Evolutionary conservation across 176 grass and related monocot genomes (phyloP).

Genomic region (Carex cristatella): DNA sequence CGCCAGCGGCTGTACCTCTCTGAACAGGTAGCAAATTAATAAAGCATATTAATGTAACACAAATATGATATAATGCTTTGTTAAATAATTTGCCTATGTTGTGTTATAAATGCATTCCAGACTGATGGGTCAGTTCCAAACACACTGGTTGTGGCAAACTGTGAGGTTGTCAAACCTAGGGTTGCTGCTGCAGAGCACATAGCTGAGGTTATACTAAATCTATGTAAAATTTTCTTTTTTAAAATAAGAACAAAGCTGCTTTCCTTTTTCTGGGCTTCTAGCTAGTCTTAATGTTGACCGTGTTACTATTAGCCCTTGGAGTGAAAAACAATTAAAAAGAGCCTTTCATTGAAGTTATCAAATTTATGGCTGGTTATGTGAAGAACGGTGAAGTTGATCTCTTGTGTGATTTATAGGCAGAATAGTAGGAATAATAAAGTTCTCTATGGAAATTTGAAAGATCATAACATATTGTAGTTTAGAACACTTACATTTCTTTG

Average conservation of each 20-base stretch:
- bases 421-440: neutral
- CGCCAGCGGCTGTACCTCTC: conserved; percentile 88
- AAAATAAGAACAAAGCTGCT: neutral
- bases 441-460: neutral
- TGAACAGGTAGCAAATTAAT: conserved; percentile 56
- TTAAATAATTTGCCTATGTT: conserved; percentile 15
- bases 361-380: neutral
- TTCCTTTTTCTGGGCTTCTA: neutral
- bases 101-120: conserved; percentile 38
- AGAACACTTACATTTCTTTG: conserved; percentile 7
- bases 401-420: neutral
- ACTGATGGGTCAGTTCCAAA: conserved; percentile 91
- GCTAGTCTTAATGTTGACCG: neutral
- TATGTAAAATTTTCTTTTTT: neutral
- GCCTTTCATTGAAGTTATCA: neutral
- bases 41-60: neutral
- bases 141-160: conserved; percentile 94
- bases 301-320: neutral
- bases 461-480: neutral
- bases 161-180: conserved; percentile 95
- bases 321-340: neutral
- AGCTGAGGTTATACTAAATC: conserved; percentile 51
- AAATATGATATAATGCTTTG: neutral
- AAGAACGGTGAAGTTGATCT: neutral
- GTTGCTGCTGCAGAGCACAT: conserved; percentile 99